phyloP scores from a whole-genome alignment of 176 grass and related monocot species.

The Aegilops tauschii region DNA sequence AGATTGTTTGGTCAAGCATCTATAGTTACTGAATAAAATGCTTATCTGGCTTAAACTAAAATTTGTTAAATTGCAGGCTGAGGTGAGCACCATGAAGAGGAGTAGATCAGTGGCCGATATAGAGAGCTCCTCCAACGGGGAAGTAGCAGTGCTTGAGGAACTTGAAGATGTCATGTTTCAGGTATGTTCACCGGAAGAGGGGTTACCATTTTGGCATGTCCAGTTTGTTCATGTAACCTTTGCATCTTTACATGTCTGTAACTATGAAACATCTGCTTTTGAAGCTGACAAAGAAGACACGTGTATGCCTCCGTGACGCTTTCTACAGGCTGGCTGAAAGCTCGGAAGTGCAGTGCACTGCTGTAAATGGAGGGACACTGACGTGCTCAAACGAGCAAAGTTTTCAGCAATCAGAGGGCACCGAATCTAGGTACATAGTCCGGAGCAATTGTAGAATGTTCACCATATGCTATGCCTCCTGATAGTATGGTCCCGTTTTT shows the following conservation, averaged over 20 bases:
- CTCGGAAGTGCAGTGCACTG: slow-evolving; percentile 13
- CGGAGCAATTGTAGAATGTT: not conserved
- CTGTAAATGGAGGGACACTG: not conserved
- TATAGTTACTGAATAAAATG: not conserved
- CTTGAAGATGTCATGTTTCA: slow-evolving; percentile 52
- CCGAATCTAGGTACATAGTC: slow-evolving; percentile 34
- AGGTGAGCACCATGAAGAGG: slow-evolving; percentile 1
- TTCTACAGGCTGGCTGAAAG: slow-evolving; percentile 69
- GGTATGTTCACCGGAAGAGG: slow-evolving; percentile 34
- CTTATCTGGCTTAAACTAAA: not conserved
- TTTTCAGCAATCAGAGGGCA: slow-evolving; percentile 16
- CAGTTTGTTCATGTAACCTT: not conserved
- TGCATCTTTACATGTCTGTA: not conserved
- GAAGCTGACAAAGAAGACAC: slow-evolving; percentile 60
- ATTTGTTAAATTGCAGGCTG: slow-evolving; percentile 25
- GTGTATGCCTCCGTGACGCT: slow-evolving; percentile 75
- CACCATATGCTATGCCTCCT: not conserved
- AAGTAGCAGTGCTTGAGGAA: slow-evolving; percentile 53
- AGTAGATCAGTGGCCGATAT: slow-evolving; percentile 1
- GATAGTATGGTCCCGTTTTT: not conserved
- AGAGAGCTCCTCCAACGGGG: not conserved
- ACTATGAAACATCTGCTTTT: not conserved
- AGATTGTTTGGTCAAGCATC: not conserved
- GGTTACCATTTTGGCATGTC: not conserved
- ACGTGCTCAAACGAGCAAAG: not conserved